These are phyloP conservation scores for Ampelomyces quisqualis DNA, from an alignment of 2,329 filamentous ascomycete species.

Conservation along the genomic window DNA sequence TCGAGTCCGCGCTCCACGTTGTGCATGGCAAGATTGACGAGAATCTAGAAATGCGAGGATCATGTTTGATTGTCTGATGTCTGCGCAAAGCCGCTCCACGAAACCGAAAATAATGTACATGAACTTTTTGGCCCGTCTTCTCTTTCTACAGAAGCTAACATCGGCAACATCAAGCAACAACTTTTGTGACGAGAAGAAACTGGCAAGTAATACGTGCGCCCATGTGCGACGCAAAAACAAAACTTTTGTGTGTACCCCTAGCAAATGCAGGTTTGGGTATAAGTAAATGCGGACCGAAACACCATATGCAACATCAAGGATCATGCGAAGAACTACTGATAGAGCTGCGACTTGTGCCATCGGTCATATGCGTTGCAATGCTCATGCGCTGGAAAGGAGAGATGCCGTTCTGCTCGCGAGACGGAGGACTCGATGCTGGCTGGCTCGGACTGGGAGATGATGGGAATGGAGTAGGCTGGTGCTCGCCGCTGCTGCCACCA, in stretches of 20 bases:
- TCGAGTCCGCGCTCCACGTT: constrained; percentile 5
- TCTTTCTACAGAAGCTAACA: too few relatives aligned
- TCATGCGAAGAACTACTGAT: constrained; percentile 40
- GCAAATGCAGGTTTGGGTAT: not conserved
- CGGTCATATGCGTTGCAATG: constrained; percentile 39
- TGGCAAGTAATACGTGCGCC: not conserved
- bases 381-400: constrained; percentile 40
- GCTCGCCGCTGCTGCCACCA: constrained; percentile 16
- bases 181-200: not conserved
- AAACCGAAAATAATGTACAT: not conserved
- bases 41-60: not conserved
- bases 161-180: not conserved
- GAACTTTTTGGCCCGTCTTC: too few relatives aligned
- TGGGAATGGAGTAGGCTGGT: constrained; percentile 16
- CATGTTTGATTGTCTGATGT: too few relatives aligned
- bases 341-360: constrained; percentile 42
- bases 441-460: constrained; percentile 26
- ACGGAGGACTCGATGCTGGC: constrained; percentile 30
- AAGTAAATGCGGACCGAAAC: not conserved
- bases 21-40: too few relatives aligned
- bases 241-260: constrained; percentile 2
- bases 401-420: constrained; percentile 30
- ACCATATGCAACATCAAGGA: constrained; percentile 10
- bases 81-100: not conserved
- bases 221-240: not conserved